Base-by-base conservation (phyloP, 2,329 filamentous ascomycete species). In the Sphaceloma murrayae region DNA sequence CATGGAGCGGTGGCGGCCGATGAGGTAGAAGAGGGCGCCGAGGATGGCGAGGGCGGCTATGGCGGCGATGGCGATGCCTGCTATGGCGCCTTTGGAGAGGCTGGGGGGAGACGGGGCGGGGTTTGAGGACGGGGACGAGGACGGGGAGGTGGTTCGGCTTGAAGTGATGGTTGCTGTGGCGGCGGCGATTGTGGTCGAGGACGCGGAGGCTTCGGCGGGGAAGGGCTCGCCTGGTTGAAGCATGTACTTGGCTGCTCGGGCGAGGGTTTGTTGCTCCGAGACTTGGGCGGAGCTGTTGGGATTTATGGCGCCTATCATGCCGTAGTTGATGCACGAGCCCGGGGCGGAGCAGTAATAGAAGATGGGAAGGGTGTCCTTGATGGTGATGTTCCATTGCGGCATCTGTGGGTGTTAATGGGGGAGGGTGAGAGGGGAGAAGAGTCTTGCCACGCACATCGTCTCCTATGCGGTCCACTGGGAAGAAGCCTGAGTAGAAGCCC, bases 251-350 rank as follows among this genome's bases (percentile, higher is more conserved):
- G 53, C 47, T 19, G 43, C 19, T 38, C 51, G 45, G 2, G 59
- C 58, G 5, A 56, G 38, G 18, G 47, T 48, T 43, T 58, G 56
- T 38, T 63, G 60, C 7, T 48, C 54, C 6, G 43, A 48, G 5
- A 63, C 47, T 2, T 51, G 47, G 5, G 48, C 49, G 1, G 51
- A 58, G 2, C 46, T 47, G 45, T 65, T 65, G 5, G 79, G 73
- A 55, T 88, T 89, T 52, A 89, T 80, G 1, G 75, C 80, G 2
- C 82, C 83, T 11, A 89, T 72, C 83, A 89, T 89, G 16, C 75
- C 70, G 32, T 80, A 71, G 2, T 64, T 59, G 2, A 69, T 67
- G 54, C 84, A 89, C 2, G 80, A 83, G 1, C 67, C 71, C 0
- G 75, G 70, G 0, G 80, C 80, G 0, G 78, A 75, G 50, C 80